phyloP scores from a whole-genome alignment of 2,329 filamentous ascomycete genomes.

The Ilyonectria destructans region DNA sequence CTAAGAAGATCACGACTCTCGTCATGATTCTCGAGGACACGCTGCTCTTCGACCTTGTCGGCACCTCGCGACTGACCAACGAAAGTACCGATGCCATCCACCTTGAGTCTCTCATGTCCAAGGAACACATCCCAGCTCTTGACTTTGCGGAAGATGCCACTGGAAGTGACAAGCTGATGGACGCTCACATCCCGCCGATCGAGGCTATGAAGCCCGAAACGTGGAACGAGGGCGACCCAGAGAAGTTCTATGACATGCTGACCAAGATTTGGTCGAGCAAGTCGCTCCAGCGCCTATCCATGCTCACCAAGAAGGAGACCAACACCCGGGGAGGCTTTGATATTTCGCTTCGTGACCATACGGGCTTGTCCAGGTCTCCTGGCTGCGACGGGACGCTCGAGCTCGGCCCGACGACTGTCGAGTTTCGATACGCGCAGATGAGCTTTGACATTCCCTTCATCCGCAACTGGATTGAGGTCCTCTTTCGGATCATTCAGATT shows the following conservation, averaged over 20 bases:
- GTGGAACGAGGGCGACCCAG: conserved; percentile 31
- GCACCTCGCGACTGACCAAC: conserved; percentile 1
- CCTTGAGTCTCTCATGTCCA: conserved; percentile 6
- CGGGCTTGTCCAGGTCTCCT: not conserved
- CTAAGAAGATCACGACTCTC: conserved; percentile 45
- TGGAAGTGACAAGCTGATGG: not conserved
- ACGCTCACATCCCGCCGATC: conserved; percentile 11
- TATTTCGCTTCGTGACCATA: conserved; percentile 7
- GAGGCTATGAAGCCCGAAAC: not conserved
- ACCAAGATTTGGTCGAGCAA: conserved; percentile 29
- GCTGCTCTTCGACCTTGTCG: conserved; percentile 31
- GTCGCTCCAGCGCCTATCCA: conserved; percentile 3
- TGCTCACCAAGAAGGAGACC: rapidly evolving
- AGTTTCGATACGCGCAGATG: conserved; percentile 49
- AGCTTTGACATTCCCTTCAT: conserved; percentile 45
- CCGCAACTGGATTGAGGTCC: conserved; percentile 43
- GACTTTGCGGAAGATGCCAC: not conserved
- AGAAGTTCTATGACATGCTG: conserved; percentile 15
- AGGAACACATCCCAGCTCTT: not conserved
- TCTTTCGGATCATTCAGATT: conserved; percentile 35
- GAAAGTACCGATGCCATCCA: conserved; percentile 5
- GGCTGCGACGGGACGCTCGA: conserved; percentile 1
- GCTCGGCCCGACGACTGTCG: conserved; percentile 38
- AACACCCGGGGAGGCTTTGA: conserved; percentile 14
- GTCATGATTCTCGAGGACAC: conserved; percentile 41